Conservation (phyloP, 352 stramenopile species). For the Phytophthora brassicae region DNA sequence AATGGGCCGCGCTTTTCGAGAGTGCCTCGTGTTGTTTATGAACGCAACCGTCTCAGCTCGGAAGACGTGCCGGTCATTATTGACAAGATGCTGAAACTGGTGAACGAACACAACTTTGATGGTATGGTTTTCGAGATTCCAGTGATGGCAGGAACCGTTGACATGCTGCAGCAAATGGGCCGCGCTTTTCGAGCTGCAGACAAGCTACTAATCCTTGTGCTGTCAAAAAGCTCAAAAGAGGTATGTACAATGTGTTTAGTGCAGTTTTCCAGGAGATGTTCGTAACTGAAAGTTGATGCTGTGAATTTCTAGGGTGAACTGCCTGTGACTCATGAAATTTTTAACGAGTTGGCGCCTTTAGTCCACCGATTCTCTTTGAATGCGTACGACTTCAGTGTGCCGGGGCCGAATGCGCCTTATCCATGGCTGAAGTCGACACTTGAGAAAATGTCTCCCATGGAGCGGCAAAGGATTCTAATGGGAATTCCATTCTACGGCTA, state of each 20-base stretch:
- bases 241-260: constrained; percentile 19
- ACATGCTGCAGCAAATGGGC: constrained; percentile 61
- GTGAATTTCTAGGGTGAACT: constrained; percentile 39
- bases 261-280: neutral
- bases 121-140: constrained; percentile 82
- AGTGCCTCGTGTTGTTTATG: constrained; percentile 85
- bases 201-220: constrained; percentile 67
- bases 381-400: constrained; percentile 69
- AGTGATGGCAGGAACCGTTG: constrained; percentile 54
- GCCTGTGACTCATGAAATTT: constrained; percentile 56
- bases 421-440: constrained; percentile 69
- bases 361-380: constrained; percentile 86
- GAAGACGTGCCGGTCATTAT: constrained; percentile 63
- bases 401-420: constrained; percentile 69
- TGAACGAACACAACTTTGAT: constrained; percentile 51
- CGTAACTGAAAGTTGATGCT: neutral
- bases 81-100: constrained; percentile 44
- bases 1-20: constrained; percentile 52
- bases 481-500: constrained; percentile 83
- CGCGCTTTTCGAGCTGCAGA: constrained; percentile 45
- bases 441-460: constrained; percentile 40
- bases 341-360: constrained; percentile 51
- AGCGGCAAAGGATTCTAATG: constrained; percentile 66
- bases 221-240: constrained; percentile 57
- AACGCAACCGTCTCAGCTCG: constrained; percentile 60